Percentiles rank a stretch among this genome's conserved stretches.
Conservation (phyloP, 2,329 filamentous ascomycete species). For the Beauveria sp. region DNA sequence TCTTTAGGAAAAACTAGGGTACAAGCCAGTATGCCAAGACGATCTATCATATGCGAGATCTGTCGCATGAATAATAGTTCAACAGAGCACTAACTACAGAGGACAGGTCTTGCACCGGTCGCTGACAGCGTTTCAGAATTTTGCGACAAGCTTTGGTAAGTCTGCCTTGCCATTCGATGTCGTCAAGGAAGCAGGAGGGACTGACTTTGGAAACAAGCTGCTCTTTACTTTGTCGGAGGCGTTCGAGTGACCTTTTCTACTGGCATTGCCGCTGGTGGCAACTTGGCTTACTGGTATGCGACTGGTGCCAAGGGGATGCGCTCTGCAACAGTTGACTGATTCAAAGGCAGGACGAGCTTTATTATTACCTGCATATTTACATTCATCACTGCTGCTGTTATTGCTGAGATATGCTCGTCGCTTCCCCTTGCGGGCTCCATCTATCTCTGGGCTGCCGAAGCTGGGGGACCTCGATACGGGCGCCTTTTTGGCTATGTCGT, state of each 20-base stretch:
- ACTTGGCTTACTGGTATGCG: slow-evolving; percentile 50
- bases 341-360: slow-evolving; percentile 42
- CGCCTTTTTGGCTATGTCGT: slow-evolving; percentile 51
- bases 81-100: neutral
- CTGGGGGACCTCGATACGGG: slow-evolving; percentile 47
- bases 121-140: slow-evolving; percentile 51
- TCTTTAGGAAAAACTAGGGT: slow-evolving; percentile 19
- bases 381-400: slow-evolving; percentile 52
- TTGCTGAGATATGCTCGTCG: slow-evolving; percentile 54
- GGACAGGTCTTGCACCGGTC: slow-evolving; percentile 47
- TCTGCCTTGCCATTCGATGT: neutral
- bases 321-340: neutral
- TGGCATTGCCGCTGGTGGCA: slow-evolving; percentile 53
- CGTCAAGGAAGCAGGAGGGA: neutral
- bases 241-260: slow-evolving; percentile 55
- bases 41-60: neutral
- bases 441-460: slow-evolving; percentile 54
- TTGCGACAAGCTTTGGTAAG: slow-evolving; percentile 50
- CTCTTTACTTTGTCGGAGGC: slow-evolving; percentile 53
- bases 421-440: slow-evolving; percentile 52
- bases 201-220: slow-evolving; percentile 32
- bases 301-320: too few species aligned
- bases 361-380: slow-evolving; percentile 52
- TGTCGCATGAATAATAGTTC: neutral
- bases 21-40: slow-evolving; percentile 18